Evolutionary conservation across 208 protist genomes (phyloP).

Genomic region (Acanthamoeba triangularis): DNA sequence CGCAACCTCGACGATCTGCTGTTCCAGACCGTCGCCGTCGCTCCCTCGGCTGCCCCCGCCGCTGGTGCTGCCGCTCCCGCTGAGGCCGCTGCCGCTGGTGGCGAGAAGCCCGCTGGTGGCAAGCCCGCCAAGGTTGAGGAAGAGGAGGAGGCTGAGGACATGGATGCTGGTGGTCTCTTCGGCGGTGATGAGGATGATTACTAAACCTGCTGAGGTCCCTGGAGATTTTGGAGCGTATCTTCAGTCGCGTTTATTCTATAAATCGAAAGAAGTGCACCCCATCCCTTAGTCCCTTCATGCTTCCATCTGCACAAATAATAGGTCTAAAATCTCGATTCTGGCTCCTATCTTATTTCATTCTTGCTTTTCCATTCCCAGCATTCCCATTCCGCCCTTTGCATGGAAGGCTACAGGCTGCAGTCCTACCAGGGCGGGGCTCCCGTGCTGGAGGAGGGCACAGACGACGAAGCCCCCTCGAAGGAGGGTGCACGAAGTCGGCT

Average conservation of each 20-base stretch:
- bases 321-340: neutral
- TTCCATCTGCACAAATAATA: neutral
- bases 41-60: neutral
- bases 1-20: constrained; percentile 59
- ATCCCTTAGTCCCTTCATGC: neutral
- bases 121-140: constrained; percentile 57
- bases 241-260: neutral
- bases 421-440: neutral
- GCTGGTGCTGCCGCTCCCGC: neutral
- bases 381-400: neutral
- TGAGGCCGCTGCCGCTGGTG: constrained; percentile 6
- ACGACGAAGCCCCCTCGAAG: neutral
- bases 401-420: neutral
- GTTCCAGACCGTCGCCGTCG: constrained; percentile 56
- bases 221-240: neutral
- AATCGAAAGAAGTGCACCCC: neutral
- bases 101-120: constrained; percentile 1
- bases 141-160: constrained; percentile 65
- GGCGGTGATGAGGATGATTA: constrained; percentile 48
- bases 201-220: neutral
- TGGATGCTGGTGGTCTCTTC: constrained; percentile 62
- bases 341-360: neutral
- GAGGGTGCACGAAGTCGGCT: neutral
- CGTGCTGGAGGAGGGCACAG: neutral
- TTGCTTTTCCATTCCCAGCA: neutral